Evolutionary conservation across 2,329 filamentous ascomycete species (phyloP).

Genomic region (Sporothrix curviconia): DNA sequence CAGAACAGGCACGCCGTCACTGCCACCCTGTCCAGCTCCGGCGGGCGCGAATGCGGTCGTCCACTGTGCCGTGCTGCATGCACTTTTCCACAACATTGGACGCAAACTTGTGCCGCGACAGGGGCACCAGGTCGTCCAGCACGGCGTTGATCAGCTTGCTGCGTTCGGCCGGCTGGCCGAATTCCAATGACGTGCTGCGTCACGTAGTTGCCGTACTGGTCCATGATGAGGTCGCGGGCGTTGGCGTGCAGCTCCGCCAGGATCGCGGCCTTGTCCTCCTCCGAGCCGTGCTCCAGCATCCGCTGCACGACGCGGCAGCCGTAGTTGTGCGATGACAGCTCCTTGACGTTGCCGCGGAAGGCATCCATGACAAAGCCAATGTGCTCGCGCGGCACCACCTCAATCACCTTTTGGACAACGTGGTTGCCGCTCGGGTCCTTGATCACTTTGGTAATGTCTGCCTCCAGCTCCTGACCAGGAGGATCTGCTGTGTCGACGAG

Average conservation of each 20-base stretch:
- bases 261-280: constrained; percentile 63
- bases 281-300: constrained; percentile 75
- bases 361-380: constrained; percentile 80
- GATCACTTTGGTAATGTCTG: constrained; percentile 68
- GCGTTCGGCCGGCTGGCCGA: constrained; percentile 67
- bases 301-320: constrained; percentile 91
- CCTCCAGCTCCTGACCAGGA: constrained; percentile 59
- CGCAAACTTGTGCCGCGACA: constrained; percentile 92
- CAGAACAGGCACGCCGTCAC: constrained; percentile 63
- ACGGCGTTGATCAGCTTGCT: constrained; percentile 68
- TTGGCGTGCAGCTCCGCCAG: constrained; percentile 72
- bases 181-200: constrained; percentile 83
- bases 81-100: constrained; percentile 97
- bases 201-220: constrained; percentile 95
- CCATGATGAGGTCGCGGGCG: constrained; percentile 65
- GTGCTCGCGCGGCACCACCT: constrained; percentile 67
- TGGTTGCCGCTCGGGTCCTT: constrained; percentile 92
- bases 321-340: constrained; percentile 71
- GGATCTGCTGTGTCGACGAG: constrained; percentile 76
- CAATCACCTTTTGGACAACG: constrained; percentile 89
- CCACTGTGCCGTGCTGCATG: constrained; percentile 62
- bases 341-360: constrained; percentile 67
- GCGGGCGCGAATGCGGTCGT: constrained; percentile 65
- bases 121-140: constrained; percentile 60
- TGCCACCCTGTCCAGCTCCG: constrained; percentile 51